Percentiles rank a stretch among this genome's conserved stretches.
phyloP scores from a whole-genome alignment of 129 eudicot genomes.

The Scalesia atractyloides region DNA sequence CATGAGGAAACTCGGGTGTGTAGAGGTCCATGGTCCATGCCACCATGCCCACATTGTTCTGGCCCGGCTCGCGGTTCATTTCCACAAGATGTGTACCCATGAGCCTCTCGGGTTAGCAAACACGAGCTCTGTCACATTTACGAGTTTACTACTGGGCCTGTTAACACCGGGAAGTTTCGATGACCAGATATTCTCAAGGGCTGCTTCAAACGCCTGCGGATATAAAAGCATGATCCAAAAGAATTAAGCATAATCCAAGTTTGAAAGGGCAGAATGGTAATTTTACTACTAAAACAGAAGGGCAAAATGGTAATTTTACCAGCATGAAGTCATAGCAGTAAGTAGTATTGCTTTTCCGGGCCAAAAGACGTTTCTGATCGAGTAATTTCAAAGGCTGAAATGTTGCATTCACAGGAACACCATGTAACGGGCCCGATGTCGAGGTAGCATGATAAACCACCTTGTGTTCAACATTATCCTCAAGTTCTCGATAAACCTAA shows the following conservation, averaged over 20 bases:
- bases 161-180: slow-evolving; percentile 32
- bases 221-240: not conserved
- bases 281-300: no score
- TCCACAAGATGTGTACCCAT: slow-evolving; percentile 78
- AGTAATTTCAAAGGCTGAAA: slow-evolving; percentile 82
- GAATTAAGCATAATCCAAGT: no score
- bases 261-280: not conserved
- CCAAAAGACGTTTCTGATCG: slow-evolving; percentile 82
- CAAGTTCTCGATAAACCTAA: slow-evolving; percentile 86
- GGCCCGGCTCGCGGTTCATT: slow-evolving; percentile 71
- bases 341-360: slow-evolving; percentile 92
- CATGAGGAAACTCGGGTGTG: slow-evolving; percentile 96
- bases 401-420: slow-evolving; percentile 66
- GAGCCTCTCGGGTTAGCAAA: slow-evolving; percentile 69
- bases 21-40: slow-evolving; percentile 94
- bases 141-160: slow-evolving; percentile 52
- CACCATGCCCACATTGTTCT: slow-evolving; percentile 93
- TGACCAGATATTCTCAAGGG: slow-evolving; percentile 74
- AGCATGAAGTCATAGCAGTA: slow-evolving; percentile 95
- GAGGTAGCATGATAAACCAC: slow-evolving; percentile 67
- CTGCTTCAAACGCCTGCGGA: slow-evolving; percentile 85
- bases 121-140: slow-evolving; percentile 59
- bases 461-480: slow-evolving; percentile 48
- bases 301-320: slow-evolving; percentile 45
- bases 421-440: slow-evolving; percentile 62